A percentile compares a stretch with the other conserved stretches of the same genome.
Evolutionary conservation across 2,329 filamentous ascomycete species (phyloP).

Genomic region (Hymenoscyphus repandus): DNA sequence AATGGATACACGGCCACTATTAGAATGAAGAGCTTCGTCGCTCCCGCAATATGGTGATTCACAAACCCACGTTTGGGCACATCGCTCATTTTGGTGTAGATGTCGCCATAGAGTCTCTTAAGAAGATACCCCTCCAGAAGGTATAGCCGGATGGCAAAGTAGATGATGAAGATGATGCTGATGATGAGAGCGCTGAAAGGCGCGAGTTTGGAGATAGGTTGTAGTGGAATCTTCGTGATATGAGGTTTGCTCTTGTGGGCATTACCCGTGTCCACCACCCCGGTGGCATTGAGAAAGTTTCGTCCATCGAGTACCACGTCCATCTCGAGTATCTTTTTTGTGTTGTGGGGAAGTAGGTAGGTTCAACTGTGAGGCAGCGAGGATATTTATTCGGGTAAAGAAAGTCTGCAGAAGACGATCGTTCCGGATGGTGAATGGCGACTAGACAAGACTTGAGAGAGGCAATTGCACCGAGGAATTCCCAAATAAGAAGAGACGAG

Average conservation of each 20-base stretch:
- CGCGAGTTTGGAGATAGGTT: slow-evolving; percentile 24
- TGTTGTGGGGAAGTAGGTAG: too few relatives aligned
- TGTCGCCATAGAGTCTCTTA: slow-evolving; percentile 31
- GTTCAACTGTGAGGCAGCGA: too few relatives aligned
- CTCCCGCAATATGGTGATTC: slow-evolving; percentile 41
- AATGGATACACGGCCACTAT: slow-evolving; percentile 38
- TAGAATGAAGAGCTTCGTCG: slow-evolving; percentile 37
- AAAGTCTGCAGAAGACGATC: too few relatives aligned
- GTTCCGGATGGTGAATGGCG: too few relatives aligned
- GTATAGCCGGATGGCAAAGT: slow-evolving; percentile 29
- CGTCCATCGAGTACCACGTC: too few relatives aligned
- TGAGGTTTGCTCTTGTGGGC: slow-evolving; percentile 12
- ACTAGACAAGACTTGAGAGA: too few relatives aligned
- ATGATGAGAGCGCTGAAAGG: slow-evolving; percentile 28
- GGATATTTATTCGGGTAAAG: too few relatives aligned
- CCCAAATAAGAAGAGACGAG: too few relatives aligned
- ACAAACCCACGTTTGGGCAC: slow-evolving; percentile 37
- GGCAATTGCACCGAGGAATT: too few relatives aligned
- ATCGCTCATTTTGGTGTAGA: slow-evolving; percentile 34
- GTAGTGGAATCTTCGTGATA: slow-evolving; percentile 19
- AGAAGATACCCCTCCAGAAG: slow-evolving; percentile 38
- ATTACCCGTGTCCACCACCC: too few relatives aligned
- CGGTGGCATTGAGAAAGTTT: too few relatives aligned
- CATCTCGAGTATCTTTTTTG: too few relatives aligned
- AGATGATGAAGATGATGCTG: slow-evolving; percentile 24